These are phyloP conservation scores for Ochromonas danica DNA, from an alignment of 108 stramenopile species.

Conservation along the genomic window DNA sequence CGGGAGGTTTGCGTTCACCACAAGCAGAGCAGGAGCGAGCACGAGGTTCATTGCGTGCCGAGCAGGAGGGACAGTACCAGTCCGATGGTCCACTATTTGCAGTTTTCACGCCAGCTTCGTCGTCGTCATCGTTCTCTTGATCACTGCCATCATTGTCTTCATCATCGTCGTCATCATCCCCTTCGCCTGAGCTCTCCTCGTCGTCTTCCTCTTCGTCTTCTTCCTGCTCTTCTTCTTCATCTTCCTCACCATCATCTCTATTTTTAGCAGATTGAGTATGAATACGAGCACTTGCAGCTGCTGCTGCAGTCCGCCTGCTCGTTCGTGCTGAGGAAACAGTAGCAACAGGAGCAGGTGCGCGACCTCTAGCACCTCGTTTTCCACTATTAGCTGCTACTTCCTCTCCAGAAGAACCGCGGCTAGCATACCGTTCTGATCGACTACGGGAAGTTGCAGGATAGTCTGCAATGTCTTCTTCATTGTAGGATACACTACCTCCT, in stretches of 20 bases:
- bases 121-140: background rate
- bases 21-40: conserved; percentile 18
- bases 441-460: no score
- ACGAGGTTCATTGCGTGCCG: background rate
- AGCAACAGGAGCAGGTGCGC: background rate
- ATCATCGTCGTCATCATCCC: background rate
- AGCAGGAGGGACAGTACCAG: conserved; percentile 8
- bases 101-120: background rate
- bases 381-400: background rate
- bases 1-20: conserved; percentile 12
- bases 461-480: no score
- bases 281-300: background rate
- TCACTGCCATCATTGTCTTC: conserved; percentile 4
- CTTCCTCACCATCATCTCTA: background rate
- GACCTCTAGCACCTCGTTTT: background rate
- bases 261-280: background rate
- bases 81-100: background rate
- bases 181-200: background rate
- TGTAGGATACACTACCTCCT: no score
- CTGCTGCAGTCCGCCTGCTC: background rate
- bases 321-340: background rate
- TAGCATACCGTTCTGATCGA: background rate
- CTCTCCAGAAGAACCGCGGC: background rate
- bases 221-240: background rate
- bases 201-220: background rate